A percentile compares a stretch with the other conserved stretches of the same genome.
Conservation (phyloP, 1,284 basidiomycete genomes). For the Pseudozyma sp. region DNA sequence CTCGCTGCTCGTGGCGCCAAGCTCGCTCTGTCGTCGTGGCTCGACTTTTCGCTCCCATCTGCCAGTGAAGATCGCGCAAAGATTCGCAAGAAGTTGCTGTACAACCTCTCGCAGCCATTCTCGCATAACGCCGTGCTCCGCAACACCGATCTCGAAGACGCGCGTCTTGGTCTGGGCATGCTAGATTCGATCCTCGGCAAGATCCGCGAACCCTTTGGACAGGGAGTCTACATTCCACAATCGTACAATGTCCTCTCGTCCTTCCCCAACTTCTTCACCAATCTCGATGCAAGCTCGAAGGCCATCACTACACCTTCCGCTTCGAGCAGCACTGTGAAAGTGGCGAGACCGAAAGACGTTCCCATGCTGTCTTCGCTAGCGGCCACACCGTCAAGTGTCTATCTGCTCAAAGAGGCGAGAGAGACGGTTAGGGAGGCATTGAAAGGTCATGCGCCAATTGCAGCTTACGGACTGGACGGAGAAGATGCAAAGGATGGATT, state of each 20-base stretch:
- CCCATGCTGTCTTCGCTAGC: constrained; percentile 52
- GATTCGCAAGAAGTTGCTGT: constrained; percentile 18
- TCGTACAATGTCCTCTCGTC: constrained; percentile 53
- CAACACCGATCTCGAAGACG: constrained; percentile 30
- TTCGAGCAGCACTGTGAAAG: constrained; percentile 2
- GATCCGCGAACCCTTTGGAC: constrained; percentile 34
- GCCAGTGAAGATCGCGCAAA: constrained; percentile 1
- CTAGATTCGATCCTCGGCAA: constrained; percentile 35
- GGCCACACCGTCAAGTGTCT: constrained; percentile 47
- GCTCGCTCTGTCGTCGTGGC: constrained; percentile 23
- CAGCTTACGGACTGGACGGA: constrained; percentile 51
- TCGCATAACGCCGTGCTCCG: constrained; percentile 37
- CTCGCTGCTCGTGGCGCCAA: constrained; percentile 26
- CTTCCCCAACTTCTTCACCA: constrained; percentile 52
- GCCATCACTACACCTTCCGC: constrained; percentile 19
- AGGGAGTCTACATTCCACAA: constrained; percentile 46
- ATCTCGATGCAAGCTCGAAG: constrained; percentile 18
- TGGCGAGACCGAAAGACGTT: constrained; percentile 18
- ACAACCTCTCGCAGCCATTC: constrained; percentile 29
- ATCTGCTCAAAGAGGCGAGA: constrained; percentile 38
- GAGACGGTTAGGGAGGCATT: constrained; percentile 44
- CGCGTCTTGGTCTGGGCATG: constrained; percentile 34
- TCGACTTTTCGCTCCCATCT: constrained; percentile 41
- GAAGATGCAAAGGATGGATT: constrained; percentile 55
- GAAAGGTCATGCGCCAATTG: constrained; percentile 49